Base-by-base conservation (phyloP, 2,329 filamentous ascomycete species). In the Xylaria multiplex region DNA sequence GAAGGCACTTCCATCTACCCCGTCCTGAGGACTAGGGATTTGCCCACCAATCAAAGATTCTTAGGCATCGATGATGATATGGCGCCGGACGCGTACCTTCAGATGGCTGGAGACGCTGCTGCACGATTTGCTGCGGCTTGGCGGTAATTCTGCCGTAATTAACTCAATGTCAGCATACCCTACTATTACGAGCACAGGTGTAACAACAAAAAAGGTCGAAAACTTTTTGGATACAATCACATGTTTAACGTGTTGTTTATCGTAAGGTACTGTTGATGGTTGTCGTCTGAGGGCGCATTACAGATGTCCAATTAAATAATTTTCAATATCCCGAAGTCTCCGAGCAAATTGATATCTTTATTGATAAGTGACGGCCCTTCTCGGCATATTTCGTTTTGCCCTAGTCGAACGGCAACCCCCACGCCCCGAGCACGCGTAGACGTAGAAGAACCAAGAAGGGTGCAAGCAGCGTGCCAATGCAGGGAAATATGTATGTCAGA, bases 291-390 rank as follows among this genome's bases (percentile, higher is more conserved):
- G n/a, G 24, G 22, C 9, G 22, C 5, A 50, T 35, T 6, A 37
- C 22, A 43, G 13, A 24, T 14, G 11, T 49, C 59, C 49, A 53
- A 54, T 45, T n/a, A 27, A 42, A 42, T 64, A 42, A 50, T 45
- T 42, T 22, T 57, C 4, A 53, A 62, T 24, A 8, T 59, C 27
- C 50, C 56, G 60, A 56, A 59, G 48, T 52, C 43, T 53, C 64
- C 52, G 50, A 37, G 50, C 22, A 45, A 35, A 27, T 19, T 35
- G 43, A 35, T 22, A 32, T 48, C n/a, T 43, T 37, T 90, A 6
- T 76, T 92, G 58, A 85, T 91, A 73, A 87, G 79, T 69, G 72
- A 78, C 45, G 71, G 49, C 50, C 32, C 52, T 58, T 62, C 67
- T 61, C 53, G 57, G 37, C 52, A 46, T 8, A 56, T 40, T 32